These are phyloP conservation scores for Rhodomyrtus psidioides DNA, from an alignment of 441 rosid genomes.

Conservation along the genomic window DNA sequence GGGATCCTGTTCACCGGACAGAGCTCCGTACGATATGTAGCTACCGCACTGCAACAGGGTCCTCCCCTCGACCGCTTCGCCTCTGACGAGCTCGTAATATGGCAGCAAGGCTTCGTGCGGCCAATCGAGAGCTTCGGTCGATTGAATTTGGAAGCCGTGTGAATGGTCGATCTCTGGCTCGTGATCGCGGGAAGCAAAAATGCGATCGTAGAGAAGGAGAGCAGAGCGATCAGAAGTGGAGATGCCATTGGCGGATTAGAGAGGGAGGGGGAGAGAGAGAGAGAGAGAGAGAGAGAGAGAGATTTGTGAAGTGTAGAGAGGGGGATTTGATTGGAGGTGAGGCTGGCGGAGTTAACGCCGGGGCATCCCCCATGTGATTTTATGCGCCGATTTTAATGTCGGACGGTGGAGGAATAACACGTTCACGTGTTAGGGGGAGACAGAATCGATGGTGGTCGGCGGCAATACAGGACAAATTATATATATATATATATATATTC, in stretches of 20 bases:
- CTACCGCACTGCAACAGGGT: slow-evolving; percentile 44
- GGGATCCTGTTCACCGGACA: slow-evolving; percentile 81
- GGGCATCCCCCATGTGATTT: neutral
- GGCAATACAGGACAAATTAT: neutral
- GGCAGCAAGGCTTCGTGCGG: neutral
- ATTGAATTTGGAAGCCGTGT: neutral
- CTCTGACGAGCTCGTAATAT: neutral
- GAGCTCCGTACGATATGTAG: slow-evolving; percentile 84
- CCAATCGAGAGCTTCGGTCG: neutral
- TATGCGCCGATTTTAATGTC: neutral
- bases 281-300: no score
- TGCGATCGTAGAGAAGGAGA: neutral
- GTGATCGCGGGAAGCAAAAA: neutral
- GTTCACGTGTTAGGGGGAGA: neutral
- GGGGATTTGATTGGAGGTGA: neutral
- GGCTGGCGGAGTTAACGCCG: neutral
- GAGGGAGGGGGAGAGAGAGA: neutral
- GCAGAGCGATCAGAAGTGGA: neutral
- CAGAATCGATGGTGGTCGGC: neutral
- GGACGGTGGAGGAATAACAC: neutral
- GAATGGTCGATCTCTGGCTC: neutral
- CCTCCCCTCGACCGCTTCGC: slow-evolving; percentile 29
- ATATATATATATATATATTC: neutral
- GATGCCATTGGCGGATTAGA: neutral
- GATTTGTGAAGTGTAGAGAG: neutral